Percentiles rank a stretch among this genome's conserved stretches.
Evolutionary conservation across 2,329 filamentous ascomycete species (phyloP).

Genomic region (Allantophomopsis lycopodina): DNA sequence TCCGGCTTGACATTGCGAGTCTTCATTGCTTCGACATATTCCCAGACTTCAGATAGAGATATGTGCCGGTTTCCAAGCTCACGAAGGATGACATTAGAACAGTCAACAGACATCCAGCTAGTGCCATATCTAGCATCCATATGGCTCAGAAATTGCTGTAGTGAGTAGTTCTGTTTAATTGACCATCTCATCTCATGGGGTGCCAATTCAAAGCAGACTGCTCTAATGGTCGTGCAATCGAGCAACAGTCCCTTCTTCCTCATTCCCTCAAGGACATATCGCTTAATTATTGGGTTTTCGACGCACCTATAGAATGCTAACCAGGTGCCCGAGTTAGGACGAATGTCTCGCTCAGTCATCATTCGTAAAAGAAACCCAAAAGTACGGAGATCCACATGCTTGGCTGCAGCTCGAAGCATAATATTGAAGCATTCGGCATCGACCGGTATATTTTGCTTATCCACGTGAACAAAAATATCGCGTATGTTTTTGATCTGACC

Average conservation of each 20-base stretch:
- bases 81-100: slow-evolving; percentile 23
- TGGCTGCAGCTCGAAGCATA: slow-evolving; percentile 23
- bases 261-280: slow-evolving; percentile 9
- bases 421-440: slow-evolving; percentile 27
- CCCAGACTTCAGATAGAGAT: slow-evolving; percentile 9
- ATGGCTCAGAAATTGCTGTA: slow-evolving; percentile 21
- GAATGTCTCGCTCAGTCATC: slow-evolving; percentile 23
- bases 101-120: slow-evolving; percentile 21
- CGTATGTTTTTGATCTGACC: slow-evolving; percentile 18
- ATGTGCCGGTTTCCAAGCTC: slow-evolving; percentile 11
- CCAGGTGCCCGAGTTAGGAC: slow-evolving; percentile 27
- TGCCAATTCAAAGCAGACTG: slow-evolving; percentile 6
- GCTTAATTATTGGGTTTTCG: slow-evolving; percentile 5
- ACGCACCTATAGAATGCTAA: slow-evolving; percentile 19
- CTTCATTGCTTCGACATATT: slow-evolving; percentile 11
- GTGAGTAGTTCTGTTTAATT: slow-evolving; percentile 16
- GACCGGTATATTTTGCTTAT: slow-evolving; percentile 18
- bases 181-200: slow-evolving; percentile 6
- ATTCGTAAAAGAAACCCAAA: slow-evolving; percentile 22
- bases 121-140: slow-evolving; percentile 21
- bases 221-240: slow-evolving; percentile 4
- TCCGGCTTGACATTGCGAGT: slow-evolving; percentile 6
- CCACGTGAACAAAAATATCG: slow-evolving; percentile 19
- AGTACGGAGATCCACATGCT: slow-evolving; percentile 20
- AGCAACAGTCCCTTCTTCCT: slow-evolving; percentile 10